Conservation (phyloP, 306 rosid genomes). For the Cicer chorassanicum region DNA sequence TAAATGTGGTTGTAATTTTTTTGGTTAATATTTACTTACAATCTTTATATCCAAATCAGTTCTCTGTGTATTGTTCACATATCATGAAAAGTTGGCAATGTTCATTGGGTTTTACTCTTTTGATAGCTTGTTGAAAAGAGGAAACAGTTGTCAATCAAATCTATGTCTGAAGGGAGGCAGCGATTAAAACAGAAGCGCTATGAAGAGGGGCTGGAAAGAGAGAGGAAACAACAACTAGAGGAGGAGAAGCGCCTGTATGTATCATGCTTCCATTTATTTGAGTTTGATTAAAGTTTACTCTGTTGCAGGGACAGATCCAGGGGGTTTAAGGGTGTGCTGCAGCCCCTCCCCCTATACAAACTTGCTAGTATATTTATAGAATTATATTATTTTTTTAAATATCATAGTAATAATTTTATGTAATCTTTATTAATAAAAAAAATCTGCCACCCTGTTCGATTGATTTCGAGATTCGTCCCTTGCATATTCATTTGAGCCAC, state of each 20-base stretch:
- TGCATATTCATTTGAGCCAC: constrained; percentile 17
- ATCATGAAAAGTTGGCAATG: constrained; percentile 28
- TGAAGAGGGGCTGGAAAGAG: constrained; percentile 79
- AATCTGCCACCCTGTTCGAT: too few species aligned
- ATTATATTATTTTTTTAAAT: too few species aligned
- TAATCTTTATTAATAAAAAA: too few species aligned
- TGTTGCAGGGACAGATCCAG: background rate
- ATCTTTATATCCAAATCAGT: constrained; percentile 25
- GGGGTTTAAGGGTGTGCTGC: too few species aligned
- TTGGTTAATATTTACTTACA: background rate
- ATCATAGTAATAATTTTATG: too few species aligned
- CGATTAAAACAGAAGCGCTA: constrained; percentile 82
- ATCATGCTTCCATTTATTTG: constrained; percentile 22
- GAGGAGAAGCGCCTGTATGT: constrained; percentile 82
- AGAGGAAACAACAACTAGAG: constrained; percentile 75
- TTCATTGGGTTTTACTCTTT: constrained; percentile 33
- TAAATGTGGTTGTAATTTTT: constrained; percentile 22
- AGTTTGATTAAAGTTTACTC: constrained; percentile 14
- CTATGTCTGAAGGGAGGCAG: constrained; percentile 91
- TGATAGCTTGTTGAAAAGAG: constrained; percentile 79
- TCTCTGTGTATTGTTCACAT: constrained; percentile 13
- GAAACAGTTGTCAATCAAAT: constrained; percentile 82
- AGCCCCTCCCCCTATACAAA: too few species aligned
- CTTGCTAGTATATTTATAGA: too few species aligned
- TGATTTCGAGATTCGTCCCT: too few species aligned